Evolutionary conservation across 73 alveolate genomes (phyloP).

Genomic region (Tetrahymena borealis): DNA sequence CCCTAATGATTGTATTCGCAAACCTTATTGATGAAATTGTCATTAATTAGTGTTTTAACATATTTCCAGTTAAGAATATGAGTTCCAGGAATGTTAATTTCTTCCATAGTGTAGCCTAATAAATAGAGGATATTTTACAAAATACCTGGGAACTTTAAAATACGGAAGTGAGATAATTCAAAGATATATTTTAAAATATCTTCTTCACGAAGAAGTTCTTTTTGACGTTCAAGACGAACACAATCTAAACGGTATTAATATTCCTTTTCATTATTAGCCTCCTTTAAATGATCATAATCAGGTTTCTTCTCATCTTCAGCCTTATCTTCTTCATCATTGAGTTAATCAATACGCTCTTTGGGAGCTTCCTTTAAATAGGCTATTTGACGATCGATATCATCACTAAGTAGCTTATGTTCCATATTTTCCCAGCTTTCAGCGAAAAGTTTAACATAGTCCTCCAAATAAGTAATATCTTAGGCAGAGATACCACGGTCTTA

Average conservation of each 20-base stretch:
- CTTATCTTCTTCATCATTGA: slow-evolving; percentile 51
- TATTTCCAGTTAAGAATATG: slow-evolving; percentile 89
- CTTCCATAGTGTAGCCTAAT: slow-evolving; percentile 55
- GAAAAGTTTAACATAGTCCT: slow-evolving; percentile 64
- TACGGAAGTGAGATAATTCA: slow-evolving; percentile 55
- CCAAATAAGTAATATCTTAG: slow-evolving; percentile 63
- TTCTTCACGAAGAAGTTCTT: slow-evolving; percentile 7
- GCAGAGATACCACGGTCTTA: slow-evolving; percentile 69
- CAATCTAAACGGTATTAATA: slow-evolving; percentile 12
- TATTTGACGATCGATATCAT: slow-evolving; percentile 64
- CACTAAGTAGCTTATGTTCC: slow-evolving; percentile 62
- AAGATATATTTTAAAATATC: slow-evolving; percentile 8
- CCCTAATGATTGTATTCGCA: slow-evolving; percentile 63
- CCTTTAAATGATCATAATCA: slow-evolving; percentile 28
- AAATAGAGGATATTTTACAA: slow-evolving; percentile 75
- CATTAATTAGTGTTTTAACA: slow-evolving; percentile 66
- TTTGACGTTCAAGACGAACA: slow-evolving; percentile 13
- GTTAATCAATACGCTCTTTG: slow-evolving; percentile 68
- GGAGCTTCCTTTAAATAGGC: slow-evolving; percentile 63
- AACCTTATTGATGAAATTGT: slow-evolving; percentile 56
- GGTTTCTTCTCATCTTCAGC: slow-evolving; percentile 28
- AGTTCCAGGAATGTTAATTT: slow-evolving; percentile 75
- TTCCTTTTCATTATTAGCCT: slow-evolving; percentile 29
- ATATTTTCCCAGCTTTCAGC: slow-evolving; percentile 65
- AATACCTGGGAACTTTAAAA: slow-evolving; percentile 77